These are phyloP conservation scores for Tylopilus felleus DNA, from an alignment of 768 basidiomycete genomes.

Conservation along the genomic window DNA sequence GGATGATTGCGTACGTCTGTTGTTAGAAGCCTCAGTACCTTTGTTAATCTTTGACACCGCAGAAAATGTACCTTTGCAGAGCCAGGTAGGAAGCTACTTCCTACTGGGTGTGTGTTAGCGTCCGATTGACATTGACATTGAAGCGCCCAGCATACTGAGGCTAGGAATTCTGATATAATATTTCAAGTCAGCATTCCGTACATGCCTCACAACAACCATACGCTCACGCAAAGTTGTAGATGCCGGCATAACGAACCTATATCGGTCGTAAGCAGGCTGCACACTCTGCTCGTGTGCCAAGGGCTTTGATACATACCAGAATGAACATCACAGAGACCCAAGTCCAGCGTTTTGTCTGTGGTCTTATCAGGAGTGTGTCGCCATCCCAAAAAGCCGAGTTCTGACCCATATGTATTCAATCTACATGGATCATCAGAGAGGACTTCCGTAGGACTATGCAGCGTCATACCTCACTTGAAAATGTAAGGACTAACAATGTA, in stretches of 20 bases:
- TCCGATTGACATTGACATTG: background rate
- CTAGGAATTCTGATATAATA: background rate
- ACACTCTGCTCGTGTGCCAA: no score
- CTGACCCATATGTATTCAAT: constrained; percentile 2
- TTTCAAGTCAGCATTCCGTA: background rate
- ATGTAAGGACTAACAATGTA: background rate
- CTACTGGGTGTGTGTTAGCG: background rate
- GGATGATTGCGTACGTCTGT: background rate
- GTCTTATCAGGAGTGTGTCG: background rate
- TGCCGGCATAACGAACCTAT: constrained; percentile 13
- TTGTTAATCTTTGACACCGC: no score
- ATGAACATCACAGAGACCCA: constrained; percentile 2
- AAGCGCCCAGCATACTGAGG: background rate
- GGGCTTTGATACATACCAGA: background rate
- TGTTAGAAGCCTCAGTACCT: background rate
- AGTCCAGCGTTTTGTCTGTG: constrained; percentile 2
- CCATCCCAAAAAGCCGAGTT: no score
- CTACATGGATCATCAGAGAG: background rate
- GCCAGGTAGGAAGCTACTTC: background rate
- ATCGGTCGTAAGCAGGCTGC: background rate
- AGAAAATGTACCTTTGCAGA: background rate
- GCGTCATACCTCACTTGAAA: background rate
- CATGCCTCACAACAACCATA: background rate
- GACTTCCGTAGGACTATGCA: background rate
- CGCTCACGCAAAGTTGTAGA: constrained; percentile 1